These are phyloP conservation scores for Bipolaris sorokiniana DNA, from an alignment of 2,329 filamentous ascomycete genomes.

Conservation along the genomic window DNA sequence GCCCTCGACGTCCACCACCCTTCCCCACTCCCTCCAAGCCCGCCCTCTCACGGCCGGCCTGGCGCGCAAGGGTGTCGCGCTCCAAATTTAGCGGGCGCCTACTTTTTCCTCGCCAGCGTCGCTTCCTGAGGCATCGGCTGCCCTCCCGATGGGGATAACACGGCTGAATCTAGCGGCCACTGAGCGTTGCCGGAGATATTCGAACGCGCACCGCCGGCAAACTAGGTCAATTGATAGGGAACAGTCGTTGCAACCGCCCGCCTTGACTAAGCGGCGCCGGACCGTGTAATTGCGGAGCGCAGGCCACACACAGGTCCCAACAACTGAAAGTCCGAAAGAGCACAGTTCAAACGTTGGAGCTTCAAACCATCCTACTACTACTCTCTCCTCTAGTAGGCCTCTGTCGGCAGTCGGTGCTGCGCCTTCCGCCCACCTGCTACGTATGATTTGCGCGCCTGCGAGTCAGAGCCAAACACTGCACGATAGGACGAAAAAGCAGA, in stretches of 20 bases:
- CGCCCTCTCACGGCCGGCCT: slow-evolving; percentile 2
- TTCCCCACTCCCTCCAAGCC: slow-evolving; percentile 12
- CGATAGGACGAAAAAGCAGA: slow-evolving; percentile 24
- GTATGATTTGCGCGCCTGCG: slow-evolving; percentile 40
- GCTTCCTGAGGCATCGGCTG: slow-evolving; percentile 42
- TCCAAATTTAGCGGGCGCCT: slow-evolving; percentile 47
- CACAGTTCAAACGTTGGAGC: slow-evolving; percentile 23
- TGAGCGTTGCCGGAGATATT: slow-evolving; percentile 43
- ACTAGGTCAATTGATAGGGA: slow-evolving; percentile 36
- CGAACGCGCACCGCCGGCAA: slow-evolving; percentile 29
- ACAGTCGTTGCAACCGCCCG: slow-evolving; percentile 22
- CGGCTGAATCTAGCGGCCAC: slow-evolving; percentile 44
- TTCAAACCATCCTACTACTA: too few relatives aligned
- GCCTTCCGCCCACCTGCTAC: slow-evolving; percentile 41
- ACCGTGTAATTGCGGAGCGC: slow-evolving; percentile 12
- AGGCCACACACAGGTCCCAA: slow-evolving; percentile 23
- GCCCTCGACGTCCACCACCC: neutral
- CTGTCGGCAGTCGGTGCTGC: slow-evolving; percentile 25
- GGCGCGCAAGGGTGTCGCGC: slow-evolving; percentile 24
- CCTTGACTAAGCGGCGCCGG: slow-evolving; percentile 35
- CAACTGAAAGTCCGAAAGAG: slow-evolving; percentile 34
- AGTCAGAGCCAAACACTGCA: slow-evolving; percentile 33
- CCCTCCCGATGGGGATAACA: slow-evolving; percentile 47
- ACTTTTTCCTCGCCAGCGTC: slow-evolving; percentile 36
- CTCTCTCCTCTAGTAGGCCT: too few relatives aligned